A percentile compares a stretch with the other conserved stretches of the same genome.
Evolutionary conservation across 768 basidiomycete genomes (phyloP).

Genomic region (Boletellus sp.): DNA sequence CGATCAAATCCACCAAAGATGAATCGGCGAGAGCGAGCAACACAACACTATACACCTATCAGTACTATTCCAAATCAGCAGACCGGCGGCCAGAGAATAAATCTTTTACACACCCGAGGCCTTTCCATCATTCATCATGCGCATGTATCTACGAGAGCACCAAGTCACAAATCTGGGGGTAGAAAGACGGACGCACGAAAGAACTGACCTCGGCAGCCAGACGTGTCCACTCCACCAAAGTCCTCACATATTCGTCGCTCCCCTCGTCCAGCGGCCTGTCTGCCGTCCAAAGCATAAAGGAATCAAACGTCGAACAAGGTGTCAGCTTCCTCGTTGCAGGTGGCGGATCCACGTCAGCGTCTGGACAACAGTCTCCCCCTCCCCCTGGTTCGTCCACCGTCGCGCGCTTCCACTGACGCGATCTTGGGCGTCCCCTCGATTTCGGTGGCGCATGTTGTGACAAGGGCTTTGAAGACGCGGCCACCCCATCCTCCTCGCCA

Average conservation of each 20-base stretch:
- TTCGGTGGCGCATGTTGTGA: conserved; percentile 10
- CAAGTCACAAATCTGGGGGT: background rate
- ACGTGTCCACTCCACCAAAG: conserved; percentile 67
- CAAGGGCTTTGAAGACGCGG: background rate
- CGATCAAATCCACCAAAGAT: background rate
- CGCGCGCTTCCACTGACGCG: conserved; percentile 22
- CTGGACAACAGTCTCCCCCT: conserved; percentile 19
- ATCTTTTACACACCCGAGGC: background rate
- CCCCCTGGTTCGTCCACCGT: conserved; percentile 24
- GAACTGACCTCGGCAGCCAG: conserved; percentile 57
- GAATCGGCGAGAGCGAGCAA: background rate
- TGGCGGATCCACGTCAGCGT: background rate
- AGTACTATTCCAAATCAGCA: background rate
- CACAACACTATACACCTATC: background rate
- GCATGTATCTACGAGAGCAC: conserved; percentile 23
- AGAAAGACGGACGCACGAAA: background rate
- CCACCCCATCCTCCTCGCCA: background rate
- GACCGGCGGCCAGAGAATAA: background rate
- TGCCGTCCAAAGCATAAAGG: conserved; percentile 72
- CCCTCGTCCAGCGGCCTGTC: conserved; percentile 69
- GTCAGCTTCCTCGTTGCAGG: conserved; percentile 35
- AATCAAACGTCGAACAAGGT: conserved; percentile 55
- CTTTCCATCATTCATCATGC: conserved; percentile 15
- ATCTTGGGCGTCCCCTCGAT: conserved; percentile 8
- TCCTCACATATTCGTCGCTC: conserved; percentile 66